Conservation (phyloP, 129 eudicot species). For the Flaveria bidentis region DNA sequence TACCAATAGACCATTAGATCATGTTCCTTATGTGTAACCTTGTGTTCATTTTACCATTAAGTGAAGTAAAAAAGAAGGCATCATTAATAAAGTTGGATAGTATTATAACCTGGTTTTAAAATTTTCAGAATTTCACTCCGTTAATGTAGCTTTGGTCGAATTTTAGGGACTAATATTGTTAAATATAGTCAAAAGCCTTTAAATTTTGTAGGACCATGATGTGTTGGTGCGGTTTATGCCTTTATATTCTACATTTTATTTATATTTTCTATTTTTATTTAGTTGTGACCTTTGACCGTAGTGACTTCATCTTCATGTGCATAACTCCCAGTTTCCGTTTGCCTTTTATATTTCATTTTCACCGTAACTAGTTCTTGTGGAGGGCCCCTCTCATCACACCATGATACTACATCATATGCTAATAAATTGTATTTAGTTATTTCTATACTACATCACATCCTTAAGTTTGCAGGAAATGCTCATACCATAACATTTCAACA, state of each 20-base stretch:
- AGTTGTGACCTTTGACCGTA: constrained; percentile 1
- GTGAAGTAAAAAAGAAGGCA: not conserved
- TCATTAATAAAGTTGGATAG: not conserved
- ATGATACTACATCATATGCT: too few species aligned
- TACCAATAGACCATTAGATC: too few species aligned
- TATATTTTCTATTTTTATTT: not conserved
- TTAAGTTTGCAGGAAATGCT: too few species aligned
- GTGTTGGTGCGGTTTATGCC: not conserved
- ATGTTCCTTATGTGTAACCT: too few species aligned
- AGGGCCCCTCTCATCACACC: too few species aligned
- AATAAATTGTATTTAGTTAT: too few species aligned
- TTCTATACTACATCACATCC: too few species aligned
- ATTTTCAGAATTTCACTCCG: not conserved
- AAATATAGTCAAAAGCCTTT: constrained; percentile 6
- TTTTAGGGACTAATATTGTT: not conserved
- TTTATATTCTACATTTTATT: not conserved
- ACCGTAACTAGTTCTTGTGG: not conserved
- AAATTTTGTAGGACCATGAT: constrained; percentile 5
- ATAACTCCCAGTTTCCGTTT: constrained; percentile 2
- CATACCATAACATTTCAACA: too few species aligned
- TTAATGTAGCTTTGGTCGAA: not conserved
- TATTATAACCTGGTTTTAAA: not conserved
- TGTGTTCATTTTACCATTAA: not conserved
- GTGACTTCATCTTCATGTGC: not conserved
- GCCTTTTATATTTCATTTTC: not conserved